These are phyloP conservation scores for Aspergillus candidus DNA, from an alignment of 2,329 filamentous ascomycete genomes.

Conservation along the genomic window DNA sequence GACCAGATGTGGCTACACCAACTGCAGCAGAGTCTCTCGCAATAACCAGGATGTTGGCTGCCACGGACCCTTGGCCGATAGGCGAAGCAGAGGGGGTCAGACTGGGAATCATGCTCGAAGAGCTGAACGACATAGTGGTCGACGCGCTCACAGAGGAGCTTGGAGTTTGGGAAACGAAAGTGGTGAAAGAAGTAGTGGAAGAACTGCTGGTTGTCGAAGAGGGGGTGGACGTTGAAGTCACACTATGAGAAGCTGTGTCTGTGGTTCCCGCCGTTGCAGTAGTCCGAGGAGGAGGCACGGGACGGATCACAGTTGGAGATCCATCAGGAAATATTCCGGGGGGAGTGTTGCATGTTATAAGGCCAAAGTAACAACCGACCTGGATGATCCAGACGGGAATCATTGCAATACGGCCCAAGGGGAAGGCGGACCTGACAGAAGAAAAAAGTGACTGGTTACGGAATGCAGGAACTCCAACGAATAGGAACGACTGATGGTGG, in stretches of 20 bases:
- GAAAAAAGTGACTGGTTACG: conserved; percentile 10
- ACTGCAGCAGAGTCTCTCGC: conserved; percentile 48
- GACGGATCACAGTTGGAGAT: conserved; percentile 20
- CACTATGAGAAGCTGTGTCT: conserved; percentile 5
- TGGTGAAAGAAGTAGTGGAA: conserved; percentile 2
- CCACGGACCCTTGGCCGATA: conserved; percentile 18
- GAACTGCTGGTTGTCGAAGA: conserved; percentile 1
- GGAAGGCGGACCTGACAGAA: conserved; percentile 5
- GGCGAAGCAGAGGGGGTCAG: conserved; percentile 15
- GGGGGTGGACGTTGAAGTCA: conserved; percentile 4
- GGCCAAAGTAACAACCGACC: conserved; percentile 23
- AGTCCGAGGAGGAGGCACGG: conserved; percentile 11
- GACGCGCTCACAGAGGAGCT: conserved; percentile 4
- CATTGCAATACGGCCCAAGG: conserved; percentile 19
- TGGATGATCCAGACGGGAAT: conserved; percentile 18
- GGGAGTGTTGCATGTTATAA: conserved; percentile 28
- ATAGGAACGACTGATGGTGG: conserved; percentile 12
- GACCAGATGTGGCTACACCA: conserved; percentile 46
- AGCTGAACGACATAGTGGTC: conserved; percentile 20
- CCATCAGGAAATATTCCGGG: conserved; percentile 23
- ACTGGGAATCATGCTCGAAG: conserved; percentile 11
- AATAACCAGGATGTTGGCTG: conserved; percentile 50
- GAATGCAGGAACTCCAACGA: conserved; percentile 4
- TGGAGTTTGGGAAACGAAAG: conserved; percentile 1
- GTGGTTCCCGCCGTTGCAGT: conserved; percentile 5